Evolutionary conservation across 2,329 filamentous ascomycete genomes (phyloP), one percentile per base, ranked within the genome.

Genomic region (Fusarium algeriense): DNA sequence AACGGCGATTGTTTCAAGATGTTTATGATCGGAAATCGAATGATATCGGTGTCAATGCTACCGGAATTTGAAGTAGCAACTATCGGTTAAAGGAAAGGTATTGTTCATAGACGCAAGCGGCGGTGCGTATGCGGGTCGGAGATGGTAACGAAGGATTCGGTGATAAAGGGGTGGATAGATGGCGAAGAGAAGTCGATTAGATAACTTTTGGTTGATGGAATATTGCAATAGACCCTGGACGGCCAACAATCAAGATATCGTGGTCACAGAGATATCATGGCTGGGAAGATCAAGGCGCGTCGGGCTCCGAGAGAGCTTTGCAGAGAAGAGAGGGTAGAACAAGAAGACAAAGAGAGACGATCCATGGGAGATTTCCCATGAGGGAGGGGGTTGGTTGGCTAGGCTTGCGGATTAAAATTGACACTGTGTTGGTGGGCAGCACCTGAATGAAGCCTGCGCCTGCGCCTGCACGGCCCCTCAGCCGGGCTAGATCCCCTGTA

Each of bases 371-470:
- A 67, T 75, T 70, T 63, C 56, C 56, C 64, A 64, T 63, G 71
- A 68, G 70, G 73, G 74, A 75, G 48, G 74, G 75, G 48, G 46
- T 17, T 52, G 48, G 75, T 53, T 76, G 72, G 73, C 67, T 61
- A 52, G 57, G 52, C 35, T 46, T 30, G 63, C 26, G 60, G 37
- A 44, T 56, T 38, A n/a, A 38, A 40, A 53, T 44, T 68, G 32
- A 49, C 75, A 76, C 75, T 76, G 75, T 76, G 71, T 60, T 71
- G 58, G 34, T 38, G 48, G 32, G 54, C 64, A 64, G 64, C 69
- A 68, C 69, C 69, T 70, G 60, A 62, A 54, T 53, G 52, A 59
- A 59, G 43, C 43, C 55, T 58, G 65, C 64, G 52, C 65, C 56
- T 45, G 50, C 46, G 54, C 52, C 50, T 59, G 52, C 63, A 65